Base-by-base conservation (phyloP, 2,329 filamentous ascomycete genomes). In the Thielaviopsis populi region DNA sequence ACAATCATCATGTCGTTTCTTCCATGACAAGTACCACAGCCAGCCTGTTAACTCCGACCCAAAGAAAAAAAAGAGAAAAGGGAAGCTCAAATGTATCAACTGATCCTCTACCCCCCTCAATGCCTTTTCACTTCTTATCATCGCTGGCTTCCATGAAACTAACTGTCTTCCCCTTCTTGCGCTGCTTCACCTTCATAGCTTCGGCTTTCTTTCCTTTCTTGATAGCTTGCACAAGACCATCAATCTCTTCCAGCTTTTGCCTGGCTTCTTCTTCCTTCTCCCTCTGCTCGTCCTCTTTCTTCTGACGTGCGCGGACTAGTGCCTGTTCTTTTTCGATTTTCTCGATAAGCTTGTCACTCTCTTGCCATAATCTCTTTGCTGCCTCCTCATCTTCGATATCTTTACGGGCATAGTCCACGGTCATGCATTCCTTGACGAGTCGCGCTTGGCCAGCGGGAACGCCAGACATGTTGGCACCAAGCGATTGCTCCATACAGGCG, bases 301-400 rank as follows among this genome's bases (percentile, higher is more conserved):
- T 79, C 58, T 73, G 69, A 27, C 69, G 69, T 1, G 76, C 77
- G 59, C 78, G 71, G 69, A 79, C 81, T 60, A 83, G 75, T 8
- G 91, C 91, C 27, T 86, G 83, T 71, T 87, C 83, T 76, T 89
- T 95, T 74, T 97, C 91, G 15, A 86, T 82, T 69, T 81, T 81
- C 72, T 95, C 86, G 64, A 97, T 86, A 67, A 95, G 82, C 71
- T 83, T 84, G 70, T 96, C 91, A 71, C 88, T 96, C 65, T 88
- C 85, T 71, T 95, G 83, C 92, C 92, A 99, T 17, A 99, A 77
- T 72, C 85, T 83, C 80, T 95, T 91, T 65, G 90, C 91, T 37
- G 88, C 75, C 22, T 81, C 81, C 68, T 95, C 91, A 71, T 95
- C 88, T 68, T 81, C 80, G 54, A 96, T 79, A 70, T 96, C 91